Evolutionary conservation across 768 basidiomycete genomes (phyloP), one percentile per base, ranked within the genome.

Genomic region (Leccinum uliginosum): DNA sequence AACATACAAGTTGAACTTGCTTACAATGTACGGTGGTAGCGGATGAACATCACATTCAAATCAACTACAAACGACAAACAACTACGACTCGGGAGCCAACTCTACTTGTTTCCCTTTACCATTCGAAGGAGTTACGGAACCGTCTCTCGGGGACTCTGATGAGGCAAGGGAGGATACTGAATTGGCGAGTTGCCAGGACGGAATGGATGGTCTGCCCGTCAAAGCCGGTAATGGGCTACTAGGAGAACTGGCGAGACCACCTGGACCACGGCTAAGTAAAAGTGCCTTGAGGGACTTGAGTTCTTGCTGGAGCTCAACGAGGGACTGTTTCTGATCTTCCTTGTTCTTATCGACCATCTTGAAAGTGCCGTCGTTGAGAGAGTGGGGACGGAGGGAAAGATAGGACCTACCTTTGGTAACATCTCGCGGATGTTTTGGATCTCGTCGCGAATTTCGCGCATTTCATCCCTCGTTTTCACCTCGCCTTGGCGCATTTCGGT

Each of bases 261-360:
- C 40, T 6, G 86, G 76, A 6, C 87, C 83, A 32, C 89, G 84
- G 61, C 84, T 91, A 8, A 95, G 79, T 8, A 98, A 75, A 24
- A 98, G 79, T 0, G 94, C 85, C 71, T 98, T 98, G 59, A 98
- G 77, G 0, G 95, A 98, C 67, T 94, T 93, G 65, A 98, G 81
- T 68, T 98, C 96, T 62, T 93, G 86, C 64, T 97, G 94, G 12
- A 98, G 78, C 64, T 98, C 96, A 53, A 80, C 74, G 14, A 98
- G 78, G 1, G 93, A 91, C 58, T 88, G 84, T 21, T 83, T 81
- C 71, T 97, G 93, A 14, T 83, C 80, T 54, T 92, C 87, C 69
- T 93, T 91, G 68, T 88, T 91, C 75, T 91, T 94, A 55, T 97
- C 92, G 53, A 97, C 87, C 90, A 98, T 91, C 95, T 98, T 60